Evolutionary conservation across 2,329 filamentous ascomycete genomes (phyloP).

Genomic region (Cercospora zeae-maydis): DNA sequence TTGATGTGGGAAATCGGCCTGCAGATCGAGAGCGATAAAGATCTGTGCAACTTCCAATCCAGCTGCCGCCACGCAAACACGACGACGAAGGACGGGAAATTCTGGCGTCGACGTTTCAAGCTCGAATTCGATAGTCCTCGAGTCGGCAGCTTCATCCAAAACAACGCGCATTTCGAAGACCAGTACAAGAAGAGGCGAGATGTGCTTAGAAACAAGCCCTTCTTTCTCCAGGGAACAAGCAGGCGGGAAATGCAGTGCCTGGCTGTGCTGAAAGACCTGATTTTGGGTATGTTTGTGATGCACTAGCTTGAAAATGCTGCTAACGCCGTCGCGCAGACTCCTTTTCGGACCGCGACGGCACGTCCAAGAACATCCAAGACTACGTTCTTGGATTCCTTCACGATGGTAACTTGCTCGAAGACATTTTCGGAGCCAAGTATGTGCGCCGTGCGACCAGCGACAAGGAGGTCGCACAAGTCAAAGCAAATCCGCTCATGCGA

Average conservation of each 20-base stretch:
- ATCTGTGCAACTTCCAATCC: slow-evolving; percentile 42
- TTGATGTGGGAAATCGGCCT: slow-evolving; percentile 41
- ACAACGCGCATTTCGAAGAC: slow-evolving; percentile 35
- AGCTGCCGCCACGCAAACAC: slow-evolving; percentile 41
- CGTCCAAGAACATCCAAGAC: slow-evolving; percentile 3
- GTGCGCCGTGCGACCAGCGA: background rate
- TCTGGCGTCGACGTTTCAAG: slow-evolving; percentile 49
- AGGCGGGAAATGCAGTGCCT: slow-evolving; percentile 37
- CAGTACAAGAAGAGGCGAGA: slow-evolving; percentile 37
- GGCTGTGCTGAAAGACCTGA: slow-evolving; percentile 41
- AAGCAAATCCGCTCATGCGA: slow-evolving; percentile 20
- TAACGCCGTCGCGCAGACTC: slow-evolving; percentile 8
- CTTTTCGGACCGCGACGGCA: background rate
- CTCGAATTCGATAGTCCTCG: slow-evolving; percentile 40
- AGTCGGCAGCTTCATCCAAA: slow-evolving; percentile 15
- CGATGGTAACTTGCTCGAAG: slow-evolving; percentile 8
- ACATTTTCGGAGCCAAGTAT: slow-evolving; percentile 1
- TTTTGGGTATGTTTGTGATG: slow-evolving; percentile 40
- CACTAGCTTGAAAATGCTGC: slow-evolving; percentile 10
- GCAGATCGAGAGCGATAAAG: slow-evolving; percentile 41
- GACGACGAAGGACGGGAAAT: slow-evolving; percentile 42
- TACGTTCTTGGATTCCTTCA: background rate
- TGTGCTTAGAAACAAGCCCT: slow-evolving; percentile 28
- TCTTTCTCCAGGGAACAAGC: slow-evolving; percentile 29
- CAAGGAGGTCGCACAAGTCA: background rate